A percentile compares a stretch with the other conserved stretches of the same genome.
phyloP scores from a whole-genome alignment of 2,329 filamentous ascomycete species.

The Venturia asperata region DNA sequence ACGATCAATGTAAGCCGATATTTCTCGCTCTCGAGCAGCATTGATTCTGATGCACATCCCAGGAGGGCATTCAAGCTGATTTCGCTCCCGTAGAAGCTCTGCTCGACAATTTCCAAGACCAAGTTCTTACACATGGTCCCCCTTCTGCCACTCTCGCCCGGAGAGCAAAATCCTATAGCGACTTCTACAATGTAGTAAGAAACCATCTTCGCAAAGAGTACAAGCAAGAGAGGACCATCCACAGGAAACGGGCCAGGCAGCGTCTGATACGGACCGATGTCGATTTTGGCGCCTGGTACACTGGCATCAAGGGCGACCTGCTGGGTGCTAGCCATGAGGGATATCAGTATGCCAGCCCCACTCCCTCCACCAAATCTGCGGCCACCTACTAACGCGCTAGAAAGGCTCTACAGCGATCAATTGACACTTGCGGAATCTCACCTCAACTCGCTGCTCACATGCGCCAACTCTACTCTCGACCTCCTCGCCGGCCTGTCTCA shows the following conservation, averaged over 20 bases:
- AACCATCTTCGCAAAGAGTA: conserved; percentile 50
- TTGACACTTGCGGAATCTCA: conserved; percentile 74
- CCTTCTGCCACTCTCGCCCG: conserved; percentile 59
- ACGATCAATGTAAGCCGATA: conserved; percentile 35
- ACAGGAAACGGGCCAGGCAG: conserved; percentile 34
- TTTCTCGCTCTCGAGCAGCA: conserved; percentile 54
- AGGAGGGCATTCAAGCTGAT: conserved; percentile 52
- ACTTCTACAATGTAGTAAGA: conserved; percentile 61
- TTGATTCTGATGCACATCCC: conserved; percentile 21
- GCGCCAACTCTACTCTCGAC: conserved; percentile 68
- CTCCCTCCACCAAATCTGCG: neutral
- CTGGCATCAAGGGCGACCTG: conserved; percentile 56
- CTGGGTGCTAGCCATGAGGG: conserved; percentile 77
- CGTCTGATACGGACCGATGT: conserved; percentile 49
- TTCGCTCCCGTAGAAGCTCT: conserved; percentile 50
- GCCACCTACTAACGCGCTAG: conserved; percentile 20
- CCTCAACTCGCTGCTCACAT: conserved; percentile 68
- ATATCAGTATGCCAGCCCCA: conserved; percentile 56
- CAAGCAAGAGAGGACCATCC: conserved; percentile 35
- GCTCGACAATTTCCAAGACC: conserved; percentile 52
- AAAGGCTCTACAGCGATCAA: conserved; percentile 70
- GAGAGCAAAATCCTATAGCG: conserved; percentile 69
- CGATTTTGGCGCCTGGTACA: conserved; percentile 54
- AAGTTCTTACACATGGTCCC: conserved; percentile 50
- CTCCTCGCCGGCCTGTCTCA: conserved; percentile 72